These are phyloP conservation scores for Penicillium brasilianum DNA, from an alignment of 2,329 filamentous ascomycete genomes.

Conservation along the genomic window DNA sequence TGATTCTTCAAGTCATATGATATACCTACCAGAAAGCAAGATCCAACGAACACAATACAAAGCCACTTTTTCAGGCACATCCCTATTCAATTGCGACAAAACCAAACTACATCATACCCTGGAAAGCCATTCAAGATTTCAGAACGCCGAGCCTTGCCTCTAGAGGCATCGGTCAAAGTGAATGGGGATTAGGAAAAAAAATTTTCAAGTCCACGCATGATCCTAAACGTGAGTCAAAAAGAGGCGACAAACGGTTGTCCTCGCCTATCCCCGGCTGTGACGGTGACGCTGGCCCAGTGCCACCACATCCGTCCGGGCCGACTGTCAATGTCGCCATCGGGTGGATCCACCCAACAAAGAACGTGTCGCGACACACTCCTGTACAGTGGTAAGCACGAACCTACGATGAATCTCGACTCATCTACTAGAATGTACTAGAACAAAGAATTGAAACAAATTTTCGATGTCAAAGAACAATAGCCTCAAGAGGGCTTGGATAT, in stretches of 20 bases:
- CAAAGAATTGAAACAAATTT: neutral
- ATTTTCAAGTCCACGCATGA: neutral
- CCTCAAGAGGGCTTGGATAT: constrained; percentile 10
- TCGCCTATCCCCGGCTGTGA: constrained; percentile 10
- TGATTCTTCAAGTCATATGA: neutral
- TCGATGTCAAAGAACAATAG: constrained; percentile 8
- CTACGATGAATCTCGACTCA: neutral
- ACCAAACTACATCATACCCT: neutral
- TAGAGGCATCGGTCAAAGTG: constrained; percentile 6
- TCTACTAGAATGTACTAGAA: neutral
- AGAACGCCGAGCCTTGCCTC: neutral
- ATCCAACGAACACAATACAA: neutral
- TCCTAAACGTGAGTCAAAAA: neutral
- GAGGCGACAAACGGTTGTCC: neutral
- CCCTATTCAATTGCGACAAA: neutral
- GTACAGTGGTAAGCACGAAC: neutral
- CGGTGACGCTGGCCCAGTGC: constrained; percentile 1
- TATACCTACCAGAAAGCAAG: neutral
- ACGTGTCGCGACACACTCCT: no score
- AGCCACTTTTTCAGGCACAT: neutral
- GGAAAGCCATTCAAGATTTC: neutral
- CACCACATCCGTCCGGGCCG: neutral
- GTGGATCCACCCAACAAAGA: constrained; percentile 3
- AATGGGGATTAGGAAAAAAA: neutral
- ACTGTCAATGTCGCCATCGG: constrained; percentile 11